Base-by-base conservation (phyloP, 2,329 filamentous ascomycete genomes). In the Trichoderma sp. region DNA sequence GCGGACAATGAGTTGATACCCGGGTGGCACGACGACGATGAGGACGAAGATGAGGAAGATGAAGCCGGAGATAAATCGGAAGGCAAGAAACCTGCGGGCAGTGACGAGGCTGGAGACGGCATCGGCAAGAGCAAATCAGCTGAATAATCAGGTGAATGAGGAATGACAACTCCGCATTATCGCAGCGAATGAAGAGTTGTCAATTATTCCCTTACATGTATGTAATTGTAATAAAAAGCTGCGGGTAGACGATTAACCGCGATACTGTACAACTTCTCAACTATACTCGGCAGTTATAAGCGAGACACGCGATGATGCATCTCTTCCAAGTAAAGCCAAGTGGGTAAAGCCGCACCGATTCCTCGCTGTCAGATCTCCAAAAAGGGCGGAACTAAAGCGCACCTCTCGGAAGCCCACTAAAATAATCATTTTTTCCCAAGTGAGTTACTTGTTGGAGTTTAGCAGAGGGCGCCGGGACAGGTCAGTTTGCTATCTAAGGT, bases 1-100 rank as follows among this genome's bases (percentile, higher is more conserved):
- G 82, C 82, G 1, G 81, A 83, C 65, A 83, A 83, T 70, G 76
- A 79, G 11, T 64, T 83, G 62, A 77, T 83, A 58, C 72, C 75
- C 0, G 79, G 76, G 0, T 82, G 79, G 79, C 72, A 78, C 43
- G 73, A 78, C n/a, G 27, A 49, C n/a, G 59, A 37, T 19, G 52
- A 47, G 3, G 33, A 16, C 14, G 60, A 10, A 1, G 16, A 47
- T 24, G 58, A 27, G 13, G 43, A n/a, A 13, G 19, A 19, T 13
- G 27, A 33, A 35, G 33, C 33, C 33, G 21, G 59, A n/a, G 24
- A 35, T 14, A 35, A 35, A 11, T 35, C 33, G 33, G 27, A 13
- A 8, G 16, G 14, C 40, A 21, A 64, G 49, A 33, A 56, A 40
- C 21, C 31, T 43, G 29, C 19, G 16, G 43, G 35, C 6, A n/a